A percentile compares a stretch with the other conserved stretches of the same genome.
phyloP scores from a whole-genome alignment of 805 yeast species.

The Isabelozyma rhagii region DNA sequence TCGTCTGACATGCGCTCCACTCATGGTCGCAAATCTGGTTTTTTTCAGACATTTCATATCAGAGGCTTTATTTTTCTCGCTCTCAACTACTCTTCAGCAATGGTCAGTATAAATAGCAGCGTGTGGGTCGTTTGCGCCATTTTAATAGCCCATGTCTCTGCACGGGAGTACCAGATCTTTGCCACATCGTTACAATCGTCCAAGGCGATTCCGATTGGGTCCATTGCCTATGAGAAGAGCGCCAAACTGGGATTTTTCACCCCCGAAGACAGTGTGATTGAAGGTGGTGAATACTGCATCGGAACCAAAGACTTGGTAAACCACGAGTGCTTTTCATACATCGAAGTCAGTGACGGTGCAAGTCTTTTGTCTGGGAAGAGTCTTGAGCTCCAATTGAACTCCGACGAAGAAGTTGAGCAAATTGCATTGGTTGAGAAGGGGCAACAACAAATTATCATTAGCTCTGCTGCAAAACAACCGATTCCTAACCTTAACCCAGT shows the following conservation, averaged over 20 bases:
- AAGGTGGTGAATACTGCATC: slow-evolving; percentile 18
- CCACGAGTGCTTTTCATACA: slow-evolving; percentile 30
- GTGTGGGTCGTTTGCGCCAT: too few species aligned
- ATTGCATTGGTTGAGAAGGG: background rate
- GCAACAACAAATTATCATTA: slow-evolving; percentile 2
- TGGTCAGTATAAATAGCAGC: too few species aligned
- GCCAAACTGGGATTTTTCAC: slow-evolving; percentile 6
- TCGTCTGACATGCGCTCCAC: too few species aligned
- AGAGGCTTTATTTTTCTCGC: too few species aligned
- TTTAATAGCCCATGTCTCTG: too few species aligned
- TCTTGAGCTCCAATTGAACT: background rate
- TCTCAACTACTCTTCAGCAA: too few species aligned
- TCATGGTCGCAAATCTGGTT: too few species aligned
- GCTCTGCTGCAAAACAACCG: slow-evolving; percentile 12
- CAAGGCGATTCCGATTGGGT: slow-evolving; percentile 10
- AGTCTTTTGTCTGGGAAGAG: background rate
- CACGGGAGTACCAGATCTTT: background rate
- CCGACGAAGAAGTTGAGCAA: slow-evolving; percentile 3
- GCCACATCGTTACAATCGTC: slow-evolving; percentile 3
- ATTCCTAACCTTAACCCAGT: slow-evolving; percentile 28
- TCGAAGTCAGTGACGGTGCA: background rate
- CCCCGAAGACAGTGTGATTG: slow-evolving; percentile 1
- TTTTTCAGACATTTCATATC: too few species aligned
- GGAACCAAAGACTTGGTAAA: slow-evolving; percentile 29
- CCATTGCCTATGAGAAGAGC: slow-evolving; percentile 9